Evolutionary conservation across 1,139 yeast species (phyloP).

Genomic region (Hemisphaericaspora subhashii): DNA sequence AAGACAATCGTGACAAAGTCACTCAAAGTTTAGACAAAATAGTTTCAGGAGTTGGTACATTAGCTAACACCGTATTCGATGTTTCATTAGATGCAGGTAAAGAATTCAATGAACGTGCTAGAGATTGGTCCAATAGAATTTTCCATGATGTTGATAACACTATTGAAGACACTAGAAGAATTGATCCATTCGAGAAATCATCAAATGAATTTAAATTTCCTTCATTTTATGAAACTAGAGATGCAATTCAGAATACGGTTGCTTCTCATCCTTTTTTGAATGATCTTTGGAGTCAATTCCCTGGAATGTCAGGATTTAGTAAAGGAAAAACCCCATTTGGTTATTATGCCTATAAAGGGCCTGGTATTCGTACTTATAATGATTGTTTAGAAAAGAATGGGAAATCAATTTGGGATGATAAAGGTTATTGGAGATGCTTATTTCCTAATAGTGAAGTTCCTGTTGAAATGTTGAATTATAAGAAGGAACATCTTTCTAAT

Average conservation of each 20-base stretch:
- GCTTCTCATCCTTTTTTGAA: constrained; percentile 9
- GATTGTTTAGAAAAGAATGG: constrained; percentile 68
- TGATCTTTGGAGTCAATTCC: constrained; percentile 12
- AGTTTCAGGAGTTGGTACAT: constrained; percentile 14
- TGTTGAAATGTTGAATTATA: constrained; percentile 29
- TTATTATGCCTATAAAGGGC: constrained; percentile 57
- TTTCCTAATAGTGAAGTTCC: constrained; percentile 61
- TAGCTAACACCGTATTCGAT: constrained; percentile 17
- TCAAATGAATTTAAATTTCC: constrained; percentile 10
- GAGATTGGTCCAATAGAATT: constrained; percentile 22
- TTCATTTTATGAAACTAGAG: constrained; percentile 14
- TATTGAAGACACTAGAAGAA: not conserved
- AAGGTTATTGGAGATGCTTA: constrained; percentile 85
- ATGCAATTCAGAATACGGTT: constrained; percentile 3
- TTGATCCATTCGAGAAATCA: not conserved
- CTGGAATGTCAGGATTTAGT: constrained; percentile 14
- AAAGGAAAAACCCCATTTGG: constrained; percentile 43
- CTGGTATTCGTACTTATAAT: constrained; percentile 59
- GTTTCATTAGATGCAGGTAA: constrained; percentile 26
- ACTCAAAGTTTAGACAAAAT: constrained; percentile 21
- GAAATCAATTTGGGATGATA: constrained; percentile 71
- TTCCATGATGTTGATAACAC: constrained; percentile 10
- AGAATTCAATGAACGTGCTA: constrained; percentile 26
- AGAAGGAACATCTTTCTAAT: constrained; percentile 24
- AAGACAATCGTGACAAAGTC: constrained; percentile 20